Percentiles rank a stretch among this genome's conserved stretches.
Conservation (phyloP, 2,329 filamentous ascomycete species). For the Triangularia setosa region DNA sequence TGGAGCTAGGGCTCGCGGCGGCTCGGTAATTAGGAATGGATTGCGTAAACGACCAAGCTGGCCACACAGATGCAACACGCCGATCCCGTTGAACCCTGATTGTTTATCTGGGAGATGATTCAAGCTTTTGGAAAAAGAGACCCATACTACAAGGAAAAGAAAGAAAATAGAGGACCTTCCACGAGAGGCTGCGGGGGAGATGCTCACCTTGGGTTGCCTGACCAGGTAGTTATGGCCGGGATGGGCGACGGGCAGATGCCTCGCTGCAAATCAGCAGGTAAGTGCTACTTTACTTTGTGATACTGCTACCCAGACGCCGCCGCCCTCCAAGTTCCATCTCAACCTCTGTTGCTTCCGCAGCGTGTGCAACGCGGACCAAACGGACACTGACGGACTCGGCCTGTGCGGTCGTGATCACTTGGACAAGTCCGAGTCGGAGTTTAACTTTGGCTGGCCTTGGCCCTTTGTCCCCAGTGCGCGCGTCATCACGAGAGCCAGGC, state of each 20-base stretch:
- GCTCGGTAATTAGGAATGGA: conserved; percentile 3
- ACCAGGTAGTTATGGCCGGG: background rate
- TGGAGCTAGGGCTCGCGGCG: background rate
- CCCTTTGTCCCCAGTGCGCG: background rate
- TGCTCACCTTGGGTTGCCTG: background rate
- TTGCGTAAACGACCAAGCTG: background rate
- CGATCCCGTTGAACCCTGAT: conserved; percentile 7
- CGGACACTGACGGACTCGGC: background rate
- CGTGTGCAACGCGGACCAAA: background rate
- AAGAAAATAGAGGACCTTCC: background rate
- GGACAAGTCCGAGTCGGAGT: background rate
- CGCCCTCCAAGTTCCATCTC: background rate
- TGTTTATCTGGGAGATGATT: background rate
- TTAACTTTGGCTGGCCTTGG: background rate
- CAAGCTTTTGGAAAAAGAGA: background rate
- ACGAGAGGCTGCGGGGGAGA: background rate
- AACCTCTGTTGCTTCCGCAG: background rate
- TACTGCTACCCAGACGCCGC: background rate
- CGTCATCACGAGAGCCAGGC: background rate
- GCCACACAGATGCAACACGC: background rate
- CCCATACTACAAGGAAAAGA: background rate
- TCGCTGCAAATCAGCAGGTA: background rate
- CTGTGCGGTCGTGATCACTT: background rate
- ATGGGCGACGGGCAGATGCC: background rate
- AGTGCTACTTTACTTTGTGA: background rate